Percentiles rank a stretch among this genome's conserved stretches.
Evolutionary conservation across 2,329 filamentous ascomycete genomes (phyloP).

Genomic region (Penicillium psychrosexuale): DNA sequence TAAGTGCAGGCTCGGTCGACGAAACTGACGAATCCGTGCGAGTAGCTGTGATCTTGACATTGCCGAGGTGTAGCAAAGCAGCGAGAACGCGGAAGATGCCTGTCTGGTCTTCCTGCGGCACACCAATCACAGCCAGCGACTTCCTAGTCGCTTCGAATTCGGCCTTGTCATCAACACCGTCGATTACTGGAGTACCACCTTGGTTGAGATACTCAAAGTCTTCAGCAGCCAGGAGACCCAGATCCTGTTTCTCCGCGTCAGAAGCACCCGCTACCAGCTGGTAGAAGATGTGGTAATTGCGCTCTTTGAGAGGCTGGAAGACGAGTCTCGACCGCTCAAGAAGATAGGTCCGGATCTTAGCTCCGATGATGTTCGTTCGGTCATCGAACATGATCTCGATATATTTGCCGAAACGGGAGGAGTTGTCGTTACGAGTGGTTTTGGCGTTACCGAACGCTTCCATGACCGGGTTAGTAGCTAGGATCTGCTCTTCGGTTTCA

Average conservation of each 20-base stretch:
- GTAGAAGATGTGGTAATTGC: constrained; percentile 99
- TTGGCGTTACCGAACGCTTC: constrained; percentile 99
- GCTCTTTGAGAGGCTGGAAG: constrained; percentile 94
- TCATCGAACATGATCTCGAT: constrained; percentile 99
- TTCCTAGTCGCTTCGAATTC: constrained; percentile 87
- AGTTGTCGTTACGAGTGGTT: constrained; percentile 99
- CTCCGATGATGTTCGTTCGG: constrained; percentile 92
- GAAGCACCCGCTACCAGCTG: constrained; percentile 91
- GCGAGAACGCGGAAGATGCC: constrained; percentile 89
- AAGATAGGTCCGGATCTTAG: constrained; percentile 93
- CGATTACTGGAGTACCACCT: constrained; percentile 83
- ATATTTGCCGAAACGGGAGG: constrained; percentile 97
- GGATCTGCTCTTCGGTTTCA: constrained; percentile 96
- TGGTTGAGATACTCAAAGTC: constrained; percentile 97
- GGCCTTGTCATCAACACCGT: constrained; percentile 91
- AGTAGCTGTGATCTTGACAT: constrained; percentile 91
- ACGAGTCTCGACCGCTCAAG: constrained; percentile 93
- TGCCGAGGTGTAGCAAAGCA: constrained; percentile 88
- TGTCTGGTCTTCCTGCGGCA: constrained; percentile 67
- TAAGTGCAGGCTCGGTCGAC: constrained; percentile 74
- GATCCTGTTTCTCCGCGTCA: constrained; percentile 74
- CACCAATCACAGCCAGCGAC: constrained; percentile 84
- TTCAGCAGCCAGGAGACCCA: constrained; percentile 76
- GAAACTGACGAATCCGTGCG: constrained; percentile 82
- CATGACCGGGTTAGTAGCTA: constrained; percentile 99